Percentiles rank a stretch among this genome's conserved stretches.
Conservation (phyloP, 257 asterid genomes). For the Solanum dulcamara region DNA sequence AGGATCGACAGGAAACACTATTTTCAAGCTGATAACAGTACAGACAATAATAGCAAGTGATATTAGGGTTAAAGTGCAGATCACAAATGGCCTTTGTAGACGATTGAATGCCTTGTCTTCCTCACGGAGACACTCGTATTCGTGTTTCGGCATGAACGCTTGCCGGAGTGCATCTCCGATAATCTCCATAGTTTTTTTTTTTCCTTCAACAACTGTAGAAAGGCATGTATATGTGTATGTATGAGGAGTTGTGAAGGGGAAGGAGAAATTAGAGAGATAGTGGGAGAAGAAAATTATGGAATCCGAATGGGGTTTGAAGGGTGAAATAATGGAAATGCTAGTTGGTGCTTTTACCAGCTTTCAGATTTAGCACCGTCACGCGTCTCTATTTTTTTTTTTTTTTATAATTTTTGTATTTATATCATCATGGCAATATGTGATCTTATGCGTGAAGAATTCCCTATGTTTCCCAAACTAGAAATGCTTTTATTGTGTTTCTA, state of each 20-base stretch:
- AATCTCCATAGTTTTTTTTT: slow-evolving; percentile 15
- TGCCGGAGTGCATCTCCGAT: slow-evolving; percentile 84
- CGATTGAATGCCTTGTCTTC: slow-evolving; percentile 77
- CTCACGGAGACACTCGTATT: slow-evolving; percentile 73
- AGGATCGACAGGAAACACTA: slow-evolving; percentile 60
- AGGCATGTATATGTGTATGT: background rate
- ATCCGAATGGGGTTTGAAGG: background rate
- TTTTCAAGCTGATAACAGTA: slow-evolving; percentile 54
- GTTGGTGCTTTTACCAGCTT: background rate
- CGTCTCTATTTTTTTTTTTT: background rate
- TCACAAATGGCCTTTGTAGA: slow-evolving; percentile 46
- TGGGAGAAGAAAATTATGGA: background rate
- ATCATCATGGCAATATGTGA: background rate
- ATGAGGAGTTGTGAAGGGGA: background rate
- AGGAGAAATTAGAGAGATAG: background rate
- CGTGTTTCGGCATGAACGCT: slow-evolving; percentile 93
- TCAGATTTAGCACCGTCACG: background rate
- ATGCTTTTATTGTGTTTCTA: background rate
- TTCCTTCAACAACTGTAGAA: background rate
- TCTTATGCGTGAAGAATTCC: background rate
- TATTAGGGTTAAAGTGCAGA: slow-evolving; percentile 21
- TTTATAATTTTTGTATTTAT: background rate
- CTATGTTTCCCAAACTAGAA: background rate
- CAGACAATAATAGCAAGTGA: slow-evolving; percentile 39
- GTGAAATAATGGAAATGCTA: background rate